Evolutionary conservation across 768 basidiomycete species (phyloP), one percentile per base, ranked within the genome.

Genomic region (Leccinellum albellum): DNA sequence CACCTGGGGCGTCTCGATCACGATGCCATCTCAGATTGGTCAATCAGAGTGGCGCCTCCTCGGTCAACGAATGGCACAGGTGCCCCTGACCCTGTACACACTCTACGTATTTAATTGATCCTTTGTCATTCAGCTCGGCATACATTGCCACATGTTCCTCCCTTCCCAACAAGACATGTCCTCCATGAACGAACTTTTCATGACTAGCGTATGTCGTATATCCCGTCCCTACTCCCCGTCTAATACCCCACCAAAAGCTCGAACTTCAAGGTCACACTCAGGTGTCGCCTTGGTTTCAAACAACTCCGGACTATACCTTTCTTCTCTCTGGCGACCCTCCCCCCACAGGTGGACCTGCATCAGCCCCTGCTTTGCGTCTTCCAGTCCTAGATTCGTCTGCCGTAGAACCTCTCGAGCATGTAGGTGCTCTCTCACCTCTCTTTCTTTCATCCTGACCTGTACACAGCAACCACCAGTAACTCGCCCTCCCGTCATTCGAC

Each of bases 101-200:
- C 9, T 29, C 32, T 35, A 51, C 53, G 40, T 53, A 32, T 53
- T 49, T 54, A 53, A 57, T 56, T 71, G 61, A 72, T 61, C 55
- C 47, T 50, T 55, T 52, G 53, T 45, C 56, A 52, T 46, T 51
- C 62, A 87, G 86, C 73, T 76, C 45, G 71, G 78, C 49, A 82
- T 86, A 47, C 79, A 80, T 54, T 82, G 80, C 61, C 86, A 86
- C 66, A 73, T 87, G 73, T 76, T 86, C 50, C 71, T 83, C 54
- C 76, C 74, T 51, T 63, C 78, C 51, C 74, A 73, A 59, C 75
- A 78, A 53, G 74, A 80, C 61, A 78, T 81, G 76, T 61, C 70
- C 8, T 62, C 75, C 20, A 73, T 85, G 53, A 75, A 70, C 32
- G 73, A 75, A 32, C 67, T 87, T 75, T 86, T 72, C 73, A 77